phyloP scores from a whole-genome alignment of 495 filamentous ascomycete species.

The Lophiostoma macrostomum region DNA sequence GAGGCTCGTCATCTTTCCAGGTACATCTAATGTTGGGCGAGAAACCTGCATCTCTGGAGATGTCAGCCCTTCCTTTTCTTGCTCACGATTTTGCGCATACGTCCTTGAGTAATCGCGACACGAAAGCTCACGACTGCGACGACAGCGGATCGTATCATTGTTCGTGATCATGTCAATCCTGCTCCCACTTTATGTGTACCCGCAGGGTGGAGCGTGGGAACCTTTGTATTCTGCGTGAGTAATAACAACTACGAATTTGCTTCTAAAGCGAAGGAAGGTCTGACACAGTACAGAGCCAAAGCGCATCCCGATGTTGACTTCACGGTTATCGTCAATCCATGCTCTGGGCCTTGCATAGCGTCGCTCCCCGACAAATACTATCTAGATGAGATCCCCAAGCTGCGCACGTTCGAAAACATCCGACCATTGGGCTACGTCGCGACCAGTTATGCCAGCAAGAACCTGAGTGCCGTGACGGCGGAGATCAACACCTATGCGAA shows the following conservation, averaged over 20 bases:
- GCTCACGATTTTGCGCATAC: background rate
- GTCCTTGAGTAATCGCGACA: background rate
- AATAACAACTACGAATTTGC: background rate
- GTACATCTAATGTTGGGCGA: slow-evolving; percentile 1
- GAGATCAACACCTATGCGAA: slow-evolving; percentile 26
- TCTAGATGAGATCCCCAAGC: slow-evolving; percentile 26
- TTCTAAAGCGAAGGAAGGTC: background rate
- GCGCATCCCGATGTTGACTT: slow-evolving; percentile 22
- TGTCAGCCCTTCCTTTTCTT: background rate
- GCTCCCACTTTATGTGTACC: slow-evolving; percentile 33
- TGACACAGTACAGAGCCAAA: slow-evolving; percentile 4
- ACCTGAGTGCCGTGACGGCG: slow-evolving; percentile 10
- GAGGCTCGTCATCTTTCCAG: background rate
- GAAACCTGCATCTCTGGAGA: background rate
- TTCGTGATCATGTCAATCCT: slow-evolving; percentile 17
- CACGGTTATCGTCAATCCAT: slow-evolving; percentile 30
- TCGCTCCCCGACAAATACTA: slow-evolving; percentile 28
- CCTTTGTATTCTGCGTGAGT: slow-evolving; percentile 29
- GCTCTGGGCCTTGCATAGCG: slow-evolving; percentile 24
- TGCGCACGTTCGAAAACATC: slow-evolving; percentile 22
- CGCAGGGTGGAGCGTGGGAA: slow-evolving; percentile 20
- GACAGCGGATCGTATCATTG: background rate
- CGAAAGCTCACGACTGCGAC: too few species aligned
- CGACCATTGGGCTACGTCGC: slow-evolving; percentile 30
- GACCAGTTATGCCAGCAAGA: slow-evolving; percentile 19